phyloP scores from a whole-genome alignment of 176 grass and related monocot genomes.

The Saccharum officinarum region DNA sequence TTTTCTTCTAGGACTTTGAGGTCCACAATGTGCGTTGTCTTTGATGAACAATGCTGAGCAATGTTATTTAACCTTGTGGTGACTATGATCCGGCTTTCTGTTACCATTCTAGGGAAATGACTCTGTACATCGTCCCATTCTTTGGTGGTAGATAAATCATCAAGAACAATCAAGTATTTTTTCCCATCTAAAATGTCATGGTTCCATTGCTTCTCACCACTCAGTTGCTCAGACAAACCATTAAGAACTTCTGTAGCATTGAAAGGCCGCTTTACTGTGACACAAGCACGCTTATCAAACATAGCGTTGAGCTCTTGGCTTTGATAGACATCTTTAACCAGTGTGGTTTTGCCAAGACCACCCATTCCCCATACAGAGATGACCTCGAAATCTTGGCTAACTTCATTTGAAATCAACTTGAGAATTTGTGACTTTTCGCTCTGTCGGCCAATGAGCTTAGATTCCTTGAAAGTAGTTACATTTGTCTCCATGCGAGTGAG shows the following conservation, averaged over 20 bases:
- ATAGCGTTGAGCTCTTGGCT: neutral
- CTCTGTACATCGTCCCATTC: neutral
- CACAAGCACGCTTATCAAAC: slow-evolving; percentile 28
- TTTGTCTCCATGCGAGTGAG: neutral
- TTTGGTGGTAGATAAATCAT: slow-evolving; percentile 8
- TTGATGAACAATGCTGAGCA: neutral
- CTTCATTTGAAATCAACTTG: neutral
- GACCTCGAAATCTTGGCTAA: neutral
- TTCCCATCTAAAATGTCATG: neutral
- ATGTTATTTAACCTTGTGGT: slow-evolving; percentile 5
- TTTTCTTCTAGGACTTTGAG: neutral
- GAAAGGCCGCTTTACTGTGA: slow-evolving; percentile 24
- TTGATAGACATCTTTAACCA: slow-evolving; percentile 23
- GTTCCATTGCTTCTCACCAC: neutral
- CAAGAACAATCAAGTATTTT: slow-evolving; percentile 22
- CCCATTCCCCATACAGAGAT: slow-evolving; percentile 31
- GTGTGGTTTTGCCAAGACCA: slow-evolving; percentile 41
- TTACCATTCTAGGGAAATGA: neutral
- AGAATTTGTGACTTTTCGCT: neutral
- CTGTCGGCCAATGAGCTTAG: neutral
- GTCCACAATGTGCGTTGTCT: neutral
- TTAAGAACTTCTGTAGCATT: neutral
- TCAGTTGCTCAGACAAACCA: neutral
- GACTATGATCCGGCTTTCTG: neutral
- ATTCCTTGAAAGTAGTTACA: neutral